Conservation (phyloP, 139 green algal species). For the Axilococcus clingmanii region DNA sequence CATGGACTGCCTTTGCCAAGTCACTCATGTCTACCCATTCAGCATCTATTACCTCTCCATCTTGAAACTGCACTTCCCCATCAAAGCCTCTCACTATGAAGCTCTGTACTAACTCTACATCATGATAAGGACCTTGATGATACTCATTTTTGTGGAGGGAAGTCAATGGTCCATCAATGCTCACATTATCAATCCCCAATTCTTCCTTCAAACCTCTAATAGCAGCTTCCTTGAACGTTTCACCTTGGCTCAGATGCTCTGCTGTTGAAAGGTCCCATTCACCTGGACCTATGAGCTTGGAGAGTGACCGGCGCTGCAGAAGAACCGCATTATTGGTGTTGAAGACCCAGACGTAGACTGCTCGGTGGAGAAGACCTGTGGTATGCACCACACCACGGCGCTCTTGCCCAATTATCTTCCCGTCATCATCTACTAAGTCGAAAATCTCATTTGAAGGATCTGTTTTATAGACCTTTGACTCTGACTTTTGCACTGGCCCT, state of each 20-base stretch:
- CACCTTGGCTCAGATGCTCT: constrained; percentile 55
- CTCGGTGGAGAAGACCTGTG: constrained; percentile 41
- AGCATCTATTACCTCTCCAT: constrained; percentile 10
- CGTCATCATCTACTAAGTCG: constrained; percentile 31
- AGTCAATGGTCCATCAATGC: constrained; percentile 31
- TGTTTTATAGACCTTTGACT: too few relatives aligned
- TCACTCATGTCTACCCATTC: not conserved
- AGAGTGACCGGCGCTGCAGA: constrained; percentile 37
- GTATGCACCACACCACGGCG: constrained; percentile 13
- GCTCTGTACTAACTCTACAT: constrained; percentile 30
- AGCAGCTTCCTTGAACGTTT: constrained; percentile 40
- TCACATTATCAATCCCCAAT: constrained; percentile 34
- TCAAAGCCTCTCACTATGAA: constrained; percentile 6
- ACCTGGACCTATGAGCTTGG: constrained; percentile 51
- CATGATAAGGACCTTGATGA: constrained; percentile 17
- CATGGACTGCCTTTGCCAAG: not conserved
- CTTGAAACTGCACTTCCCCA: not conserved
- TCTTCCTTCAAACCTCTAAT: constrained; percentile 51
- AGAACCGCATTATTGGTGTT: constrained; percentile 35
- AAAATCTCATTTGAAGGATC: constrained; percentile 34
- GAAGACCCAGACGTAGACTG: constrained; percentile 55
- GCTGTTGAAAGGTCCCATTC: constrained; percentile 62
- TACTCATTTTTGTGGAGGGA: constrained; percentile 34
- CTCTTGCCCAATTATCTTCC: constrained; percentile 16
- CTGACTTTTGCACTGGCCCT: too few relatives aligned